A percentile compares a stretch with the other conserved stretches of the same genome.
Evolutionary conservation across 2,329 filamentous ascomycete genomes (phyloP).

Genomic region (Xylariomycetidae sp.): DNA sequence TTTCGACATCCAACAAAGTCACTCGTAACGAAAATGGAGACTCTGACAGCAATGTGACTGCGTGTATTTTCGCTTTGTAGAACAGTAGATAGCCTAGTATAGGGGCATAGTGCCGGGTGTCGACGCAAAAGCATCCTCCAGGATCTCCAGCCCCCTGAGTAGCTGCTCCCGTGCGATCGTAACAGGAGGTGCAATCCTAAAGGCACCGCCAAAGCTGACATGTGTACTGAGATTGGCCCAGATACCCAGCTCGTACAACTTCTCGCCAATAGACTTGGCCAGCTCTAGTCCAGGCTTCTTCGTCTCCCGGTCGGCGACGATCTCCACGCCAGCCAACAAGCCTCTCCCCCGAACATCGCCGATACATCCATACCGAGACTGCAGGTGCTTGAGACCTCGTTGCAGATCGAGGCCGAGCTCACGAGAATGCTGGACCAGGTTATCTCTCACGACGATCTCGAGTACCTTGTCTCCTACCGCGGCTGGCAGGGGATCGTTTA

Average conservation of each 20-base stretch:
- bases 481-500: conserved; percentile 58
- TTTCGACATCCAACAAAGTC: not conserved
- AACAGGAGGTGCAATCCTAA: conserved; percentile 57
- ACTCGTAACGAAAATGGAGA: too few species aligned
- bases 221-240: conserved; percentile 54
- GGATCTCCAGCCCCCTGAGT: conserved; percentile 45
- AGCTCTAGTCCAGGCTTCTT: conserved; percentile 42
- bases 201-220: conserved; percentile 51
- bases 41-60: too few species aligned
- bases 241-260: conserved; percentile 46
- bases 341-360: conserved; percentile 58
- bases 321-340: conserved; percentile 54
- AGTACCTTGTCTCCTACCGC: conserved; percentile 58
- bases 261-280: conserved; percentile 40
- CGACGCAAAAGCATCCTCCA: conserved; percentile 50
- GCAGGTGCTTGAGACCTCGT: conserved; percentile 39
- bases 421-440: conserved; percentile 41
- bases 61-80: too few species aligned
- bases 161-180: conserved; percentile 49
- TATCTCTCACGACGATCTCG: conserved; percentile 54
- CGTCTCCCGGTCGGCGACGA: conserved; percentile 45
- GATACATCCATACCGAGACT: conserved; percentile 53
- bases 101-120: conserved; percentile 27
- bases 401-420: conserved; percentile 42
- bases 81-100: conserved; percentile 12